Evolutionary conservation across 2,329 filamentous ascomycete genomes (phyloP).

Genomic region (Chrysoporthe deuterocubensis): DNA sequence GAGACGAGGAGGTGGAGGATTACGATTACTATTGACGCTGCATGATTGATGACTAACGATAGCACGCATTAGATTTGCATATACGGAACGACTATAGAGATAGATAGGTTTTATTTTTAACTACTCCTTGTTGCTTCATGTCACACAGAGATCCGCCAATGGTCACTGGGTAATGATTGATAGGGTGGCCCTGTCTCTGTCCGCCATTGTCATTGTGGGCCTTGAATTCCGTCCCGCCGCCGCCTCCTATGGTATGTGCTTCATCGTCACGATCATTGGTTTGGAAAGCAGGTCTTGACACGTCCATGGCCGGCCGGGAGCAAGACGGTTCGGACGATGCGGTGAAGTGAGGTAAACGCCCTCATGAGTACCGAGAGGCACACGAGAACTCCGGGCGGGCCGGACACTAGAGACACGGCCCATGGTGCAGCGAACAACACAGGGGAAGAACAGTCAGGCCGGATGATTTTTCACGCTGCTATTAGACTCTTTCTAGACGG

Average conservation of each 20-base stretch:
- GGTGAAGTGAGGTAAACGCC: too few species aligned
- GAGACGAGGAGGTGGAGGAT: conserved; percentile 1
- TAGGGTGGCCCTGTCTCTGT: neutral
- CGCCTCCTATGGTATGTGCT: too few species aligned
- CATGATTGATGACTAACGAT: conserved; percentile 17
- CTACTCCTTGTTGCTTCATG: neutral
- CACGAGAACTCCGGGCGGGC: too few species aligned
- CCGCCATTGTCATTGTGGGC: neutral
- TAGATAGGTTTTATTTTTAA: neutral
- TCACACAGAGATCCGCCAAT: neutral
- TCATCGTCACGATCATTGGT: too few species aligned
- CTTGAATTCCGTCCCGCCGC: too few species aligned
- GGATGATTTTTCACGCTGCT: neutral
- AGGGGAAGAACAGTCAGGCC: too few species aligned
- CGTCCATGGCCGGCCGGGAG: neutral
- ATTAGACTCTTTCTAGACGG: neutral
- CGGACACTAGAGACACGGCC: too few species aligned
- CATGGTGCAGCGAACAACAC: too few species aligned
- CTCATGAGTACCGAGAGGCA: too few species aligned
- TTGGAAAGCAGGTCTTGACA: neutral
- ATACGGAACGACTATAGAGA: neutral
- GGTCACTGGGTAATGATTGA: neutral
- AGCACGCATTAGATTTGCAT: neutral
- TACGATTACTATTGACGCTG: conserved; percentile 2
- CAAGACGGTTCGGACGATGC: neutral